phyloP scores from a whole-genome alignment of 371 early-diverging fungal species.

The Circinella umbellata region DNA sequence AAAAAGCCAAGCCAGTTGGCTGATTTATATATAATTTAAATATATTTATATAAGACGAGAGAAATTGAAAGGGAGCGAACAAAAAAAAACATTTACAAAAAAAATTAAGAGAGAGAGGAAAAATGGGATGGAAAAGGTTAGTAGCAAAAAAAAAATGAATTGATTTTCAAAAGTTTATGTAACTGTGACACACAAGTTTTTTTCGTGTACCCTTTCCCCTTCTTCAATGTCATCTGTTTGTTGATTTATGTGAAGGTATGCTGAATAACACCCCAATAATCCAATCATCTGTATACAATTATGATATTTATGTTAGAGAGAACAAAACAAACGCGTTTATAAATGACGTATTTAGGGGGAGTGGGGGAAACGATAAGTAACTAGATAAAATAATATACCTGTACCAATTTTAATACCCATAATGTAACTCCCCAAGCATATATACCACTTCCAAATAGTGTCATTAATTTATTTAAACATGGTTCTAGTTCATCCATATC shows the following conservation, averaged over 20 bases:
- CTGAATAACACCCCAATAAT: slow-evolving; percentile 17
- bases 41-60: background rate
- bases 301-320: no score
- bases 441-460: slow-evolving; percentile 18
- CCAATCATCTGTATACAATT: slow-evolving; percentile 7
- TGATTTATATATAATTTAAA: no score
- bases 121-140: background rate
- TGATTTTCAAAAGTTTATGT: slow-evolving; percentile 10
- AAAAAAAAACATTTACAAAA: slow-evolving; percentile 5
- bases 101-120: background rate
- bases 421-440: slow-evolving; percentile 24
- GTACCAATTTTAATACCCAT: slow-evolving; percentile 22
- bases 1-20: no score
- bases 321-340: no score
- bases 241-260: slow-evolving; percentile 15
- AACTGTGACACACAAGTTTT: slow-evolving; percentile 6
- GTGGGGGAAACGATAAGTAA: no score
- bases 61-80: background rate
- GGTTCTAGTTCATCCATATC: background rate
- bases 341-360: no score
- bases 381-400: slow-evolving; percentile 8
- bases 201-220: background rate
- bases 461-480: slow-evolving; percentile 11
- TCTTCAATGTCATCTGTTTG: background rate
- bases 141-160: background rate